Conservation (phyloP, 2,329 filamentous ascomycete species). For the Penicillium carneum region DNA sequence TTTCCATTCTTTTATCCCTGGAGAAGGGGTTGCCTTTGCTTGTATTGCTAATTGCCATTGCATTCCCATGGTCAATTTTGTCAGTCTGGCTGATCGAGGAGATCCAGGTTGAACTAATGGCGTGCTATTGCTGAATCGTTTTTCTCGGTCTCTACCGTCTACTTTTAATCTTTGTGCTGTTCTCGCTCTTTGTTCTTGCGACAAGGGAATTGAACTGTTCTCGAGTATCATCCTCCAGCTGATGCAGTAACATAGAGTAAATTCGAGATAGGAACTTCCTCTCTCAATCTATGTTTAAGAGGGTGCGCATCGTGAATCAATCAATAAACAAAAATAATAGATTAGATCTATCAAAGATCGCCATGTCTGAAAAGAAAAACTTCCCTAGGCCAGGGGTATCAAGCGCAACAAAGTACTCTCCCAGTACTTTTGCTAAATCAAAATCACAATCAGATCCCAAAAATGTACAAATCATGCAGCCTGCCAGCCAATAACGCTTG, state of each 20-base stretch:
- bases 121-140: slow-evolving; percentile 20
- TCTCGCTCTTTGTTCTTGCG: slow-evolving; percentile 15
- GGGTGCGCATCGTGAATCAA: not conserved
- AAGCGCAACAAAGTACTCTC: slow-evolving; percentile 3
- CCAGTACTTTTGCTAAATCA: not conserved
- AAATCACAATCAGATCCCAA: slow-evolving; percentile 16
- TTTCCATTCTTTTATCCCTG: slow-evolving; percentile 25
- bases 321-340: slow-evolving; percentile 8
- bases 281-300: too few relatives aligned
- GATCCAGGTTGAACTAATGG: slow-evolving; percentile 24
- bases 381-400: slow-evolving; percentile 18
- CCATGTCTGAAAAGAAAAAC: slow-evolving; percentile 12
- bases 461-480: slow-evolving; percentile 25
- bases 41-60: slow-evolving; percentile 15
- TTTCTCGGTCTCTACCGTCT: slow-evolving; percentile 31
- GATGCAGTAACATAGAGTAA: not conserved
- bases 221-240: not conserved
- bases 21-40: slow-evolving; percentile 10
- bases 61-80: slow-evolving; percentile 14
- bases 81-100: slow-evolving; percentile 21
- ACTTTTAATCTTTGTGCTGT: slow-evolving; percentile 14
- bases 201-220: slow-evolving; percentile 23
- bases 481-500: slow-evolving; percentile 4
- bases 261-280: not conserved
- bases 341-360: slow-evolving; percentile 33